Evolutionary conservation across 495 filamentous ascomycete species (phyloP).

Genomic region (Hypoxylon fuscum): DNA sequence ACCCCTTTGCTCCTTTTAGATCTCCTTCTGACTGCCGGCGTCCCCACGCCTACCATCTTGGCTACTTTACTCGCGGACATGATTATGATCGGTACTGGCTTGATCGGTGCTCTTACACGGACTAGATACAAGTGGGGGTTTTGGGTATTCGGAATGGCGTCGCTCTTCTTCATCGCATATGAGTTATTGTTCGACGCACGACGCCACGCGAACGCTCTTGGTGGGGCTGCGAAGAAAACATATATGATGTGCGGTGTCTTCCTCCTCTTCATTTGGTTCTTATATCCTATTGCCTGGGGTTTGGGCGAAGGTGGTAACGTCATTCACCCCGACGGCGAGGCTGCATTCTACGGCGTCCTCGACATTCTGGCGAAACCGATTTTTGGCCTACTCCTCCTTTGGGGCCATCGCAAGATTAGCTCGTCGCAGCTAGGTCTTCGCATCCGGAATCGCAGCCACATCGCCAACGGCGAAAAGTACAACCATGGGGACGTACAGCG

Average conservation of each 20-base stretch:
- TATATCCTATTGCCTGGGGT: slow-evolving; percentile 78
- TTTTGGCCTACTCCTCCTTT: slow-evolving; percentile 58
- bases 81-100: slow-evolving; percentile 70
- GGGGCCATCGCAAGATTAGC: slow-evolving; percentile 65
- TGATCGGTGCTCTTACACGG: slow-evolving; percentile 67
- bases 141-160: slow-evolving; percentile 69
- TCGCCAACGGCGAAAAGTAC: slow-evolving; percentile 32
- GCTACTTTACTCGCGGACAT: slow-evolving; percentile 67
- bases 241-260: slow-evolving; percentile 64
- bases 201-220: slow-evolving; percentile 62
- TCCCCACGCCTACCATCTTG: slow-evolving; percentile 72
- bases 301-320: slow-evolving; percentile 73
- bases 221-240: slow-evolving; percentile 55
- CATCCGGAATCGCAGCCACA: slow-evolving; percentile 35
- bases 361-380: slow-evolving; percentile 69
- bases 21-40: slow-evolving; percentile 68
- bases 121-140: slow-evolving; percentile 74
- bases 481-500: slow-evolving; percentile 10
- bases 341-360: slow-evolving; percentile 75
- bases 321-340: slow-evolving; percentile 68
- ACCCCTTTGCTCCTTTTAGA: slow-evolving; percentile 64
- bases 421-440: slow-evolving; percentile 58
- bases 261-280: slow-evolving; percentile 64
- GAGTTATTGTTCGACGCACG: slow-evolving; percentile 61
- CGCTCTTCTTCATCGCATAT: slow-evolving; percentile 67